Percentiles rank a stretch among this genome's conserved stretches.
These are phyloP conservation scores for Peronospora farinosa DNA, from an alignment of 352 stramenopile species.

Conservation along the genomic window DNA sequence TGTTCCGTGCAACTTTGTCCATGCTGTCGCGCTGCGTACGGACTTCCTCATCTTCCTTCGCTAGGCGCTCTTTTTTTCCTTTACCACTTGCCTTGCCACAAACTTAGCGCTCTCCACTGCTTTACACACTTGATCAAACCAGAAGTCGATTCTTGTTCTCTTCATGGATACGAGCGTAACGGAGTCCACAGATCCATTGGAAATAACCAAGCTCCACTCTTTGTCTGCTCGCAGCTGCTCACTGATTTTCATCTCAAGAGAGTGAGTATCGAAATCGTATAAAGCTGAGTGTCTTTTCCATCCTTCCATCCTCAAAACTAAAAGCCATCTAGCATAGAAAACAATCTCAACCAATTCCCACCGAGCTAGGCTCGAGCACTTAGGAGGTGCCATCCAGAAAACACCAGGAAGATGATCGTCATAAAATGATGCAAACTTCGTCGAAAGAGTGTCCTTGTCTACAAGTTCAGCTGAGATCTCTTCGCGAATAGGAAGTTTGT, in stretches of 20 bases:
- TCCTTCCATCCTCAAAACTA: slow-evolving; percentile 36
- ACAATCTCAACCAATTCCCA: slow-evolving; percentile 44
- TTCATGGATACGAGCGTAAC: slow-evolving; percentile 37
- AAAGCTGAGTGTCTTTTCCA: slow-evolving; percentile 32
- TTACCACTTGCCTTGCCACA: slow-evolving; percentile 11
- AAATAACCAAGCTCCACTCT: slow-evolving; percentile 41
- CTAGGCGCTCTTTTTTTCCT: slow-evolving; percentile 16
- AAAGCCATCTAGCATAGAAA: slow-evolving; percentile 28
- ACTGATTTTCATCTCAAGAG: slow-evolving; percentile 20
- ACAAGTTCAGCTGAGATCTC: slow-evolving; percentile 18
- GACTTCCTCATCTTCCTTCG: slow-evolving; percentile 20
- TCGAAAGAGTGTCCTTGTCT: slow-evolving; percentile 6
- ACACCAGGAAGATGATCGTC: slow-evolving; percentile 43
- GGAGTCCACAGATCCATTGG: neutral
- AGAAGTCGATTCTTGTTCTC: slow-evolving; percentile 47
- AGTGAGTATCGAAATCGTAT: slow-evolving; percentile 21
- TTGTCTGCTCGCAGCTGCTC: slow-evolving; percentile 28
- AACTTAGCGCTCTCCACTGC: slow-evolving; percentile 22
- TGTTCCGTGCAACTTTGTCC: slow-evolving; percentile 11
- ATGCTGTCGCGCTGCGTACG: slow-evolving; percentile 2
- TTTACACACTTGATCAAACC: slow-evolving; percentile 53
- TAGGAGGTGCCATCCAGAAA: slow-evolving; percentile 32
- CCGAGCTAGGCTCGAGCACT: slow-evolving; percentile 2
- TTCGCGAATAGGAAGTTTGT: slow-evolving; percentile 24
- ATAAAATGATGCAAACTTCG: slow-evolving; percentile 39